phyloP scores from a whole-genome alignment of 2,329 filamentous ascomycete species.

The Fusarium sp. region DNA sequence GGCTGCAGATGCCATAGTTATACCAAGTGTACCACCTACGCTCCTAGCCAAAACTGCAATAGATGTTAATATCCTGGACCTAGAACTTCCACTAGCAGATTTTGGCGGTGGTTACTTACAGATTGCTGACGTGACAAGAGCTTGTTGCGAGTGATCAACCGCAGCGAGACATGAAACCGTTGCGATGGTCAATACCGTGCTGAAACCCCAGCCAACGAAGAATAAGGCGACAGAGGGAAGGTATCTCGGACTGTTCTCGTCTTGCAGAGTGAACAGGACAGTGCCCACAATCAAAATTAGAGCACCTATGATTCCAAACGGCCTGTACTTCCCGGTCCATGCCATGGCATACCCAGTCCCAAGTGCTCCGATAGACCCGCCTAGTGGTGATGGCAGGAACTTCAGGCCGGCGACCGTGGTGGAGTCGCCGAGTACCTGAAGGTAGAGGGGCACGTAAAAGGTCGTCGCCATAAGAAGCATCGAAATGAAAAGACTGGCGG shows the following conservation, averaged over 20 bases:
- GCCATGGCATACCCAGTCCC: constrained; percentile 77
- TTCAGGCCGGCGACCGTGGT: constrained; percentile 74
- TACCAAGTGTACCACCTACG: too few species aligned
- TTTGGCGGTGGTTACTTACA: too few species aligned
- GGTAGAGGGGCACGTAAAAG: constrained; percentile 72
- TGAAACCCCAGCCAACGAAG: too few species aligned
- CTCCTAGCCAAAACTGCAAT: too few species aligned
- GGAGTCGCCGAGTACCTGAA: constrained; percentile 76
- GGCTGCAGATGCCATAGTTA: too few species aligned
- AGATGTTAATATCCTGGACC: too few species aligned
- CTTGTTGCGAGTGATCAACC: too few species aligned
- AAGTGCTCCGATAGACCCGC: constrained; percentile 70
- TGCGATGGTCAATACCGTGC: too few species aligned
- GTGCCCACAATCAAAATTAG: constrained; percentile 55
- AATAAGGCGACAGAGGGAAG: too few species aligned
- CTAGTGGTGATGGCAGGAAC: constrained; percentile 74
- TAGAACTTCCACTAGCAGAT: too few species aligned
- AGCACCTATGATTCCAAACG: constrained; percentile 56
- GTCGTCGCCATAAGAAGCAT: constrained; percentile 72
- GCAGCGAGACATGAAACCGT: too few species aligned
- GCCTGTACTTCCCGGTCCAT: constrained; percentile 70
- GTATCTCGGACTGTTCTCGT: background rate
- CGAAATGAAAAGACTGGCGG: constrained; percentile 78
- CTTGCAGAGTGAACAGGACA: background rate
- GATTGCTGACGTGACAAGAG: too few species aligned